A percentile compares a stretch with the other conserved stretches of the same genome.
Evolutionary conservation across 768 basidiomycete species (phyloP).

Genomic region (Tulasnella sp.): DNA sequence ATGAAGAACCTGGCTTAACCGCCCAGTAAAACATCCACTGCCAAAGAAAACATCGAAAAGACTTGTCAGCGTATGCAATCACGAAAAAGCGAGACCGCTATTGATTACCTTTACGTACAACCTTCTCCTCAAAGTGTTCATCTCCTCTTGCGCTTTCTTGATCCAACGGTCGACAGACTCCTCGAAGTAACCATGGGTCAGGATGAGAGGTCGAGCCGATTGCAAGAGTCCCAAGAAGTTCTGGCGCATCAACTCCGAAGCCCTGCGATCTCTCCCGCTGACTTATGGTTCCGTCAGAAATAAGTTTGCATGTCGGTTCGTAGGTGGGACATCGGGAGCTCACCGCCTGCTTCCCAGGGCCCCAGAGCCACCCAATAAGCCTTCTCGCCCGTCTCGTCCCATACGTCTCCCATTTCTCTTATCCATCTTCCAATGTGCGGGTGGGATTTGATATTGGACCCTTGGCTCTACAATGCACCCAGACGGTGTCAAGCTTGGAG

Average conservation of each 20-base stretch:
- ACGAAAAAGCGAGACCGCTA: not conserved
- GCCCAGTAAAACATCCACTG: constrained; percentile 1
- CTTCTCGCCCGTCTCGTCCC: constrained; percentile 10
- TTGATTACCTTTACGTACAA: not conserved
- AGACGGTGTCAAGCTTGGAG: not conserved
- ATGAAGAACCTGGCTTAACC: not conserved
- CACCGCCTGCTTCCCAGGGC: constrained; percentile 18
- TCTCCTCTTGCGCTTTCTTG: not conserved
- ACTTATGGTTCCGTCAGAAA: not conserved
- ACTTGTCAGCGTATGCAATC: not conserved
- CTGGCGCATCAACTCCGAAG: not conserved
- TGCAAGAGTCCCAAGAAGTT: not conserved
- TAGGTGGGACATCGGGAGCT: not conserved
- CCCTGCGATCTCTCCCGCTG: not conserved
- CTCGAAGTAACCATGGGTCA: not conserved
- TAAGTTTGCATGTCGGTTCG: not conserved
- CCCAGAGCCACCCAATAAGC: constrained; percentile 8
- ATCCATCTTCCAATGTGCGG: not conserved
- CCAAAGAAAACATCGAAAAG: not conserved
- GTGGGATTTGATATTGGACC: not conserved
- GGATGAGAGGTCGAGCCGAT: not conserved
- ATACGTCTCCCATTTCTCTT: constrained; percentile 10
- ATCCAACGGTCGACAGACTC: not conserved
- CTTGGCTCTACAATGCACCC: not conserved
- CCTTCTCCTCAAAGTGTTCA: not conserved